These are phyloP conservation scores for Plasmodium inui DNA, from an alignment of 169 alveolate genomes.

Conservation along the genomic window DNA sequence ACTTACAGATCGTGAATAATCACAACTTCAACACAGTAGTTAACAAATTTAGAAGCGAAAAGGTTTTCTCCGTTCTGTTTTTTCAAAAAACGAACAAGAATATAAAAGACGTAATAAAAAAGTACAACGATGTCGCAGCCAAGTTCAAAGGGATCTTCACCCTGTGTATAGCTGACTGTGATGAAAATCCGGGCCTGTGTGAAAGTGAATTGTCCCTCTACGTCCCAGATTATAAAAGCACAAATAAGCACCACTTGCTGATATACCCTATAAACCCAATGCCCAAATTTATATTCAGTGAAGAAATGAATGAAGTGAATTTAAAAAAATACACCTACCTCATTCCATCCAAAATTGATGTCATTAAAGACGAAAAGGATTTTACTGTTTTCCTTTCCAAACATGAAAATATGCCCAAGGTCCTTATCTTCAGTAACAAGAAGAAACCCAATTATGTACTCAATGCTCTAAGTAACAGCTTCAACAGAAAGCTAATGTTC, in stretches of 20 bases:
- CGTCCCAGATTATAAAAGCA: constrained; percentile 73
- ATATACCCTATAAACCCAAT: constrained; percentile 83
- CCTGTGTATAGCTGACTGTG: constrained; percentile 81
- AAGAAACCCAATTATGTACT: constrained; percentile 81
- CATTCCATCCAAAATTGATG: constrained; percentile 82
- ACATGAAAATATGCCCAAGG: constrained; percentile 85
- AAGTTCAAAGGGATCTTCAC: constrained; percentile 83
- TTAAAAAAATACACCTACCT: constrained; percentile 69
- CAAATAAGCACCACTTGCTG: constrained; percentile 76
- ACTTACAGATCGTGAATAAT: constrained; percentile 83
- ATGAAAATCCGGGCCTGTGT: constrained; percentile 70
- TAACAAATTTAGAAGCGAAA: constrained; percentile 80
- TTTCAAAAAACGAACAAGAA: constrained; percentile 78
- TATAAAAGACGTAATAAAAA: constrained; percentile 78
- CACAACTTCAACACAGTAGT: constrained; percentile 80
- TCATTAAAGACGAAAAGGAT: constrained; percentile 75
- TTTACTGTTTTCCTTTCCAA: constrained; percentile 81
- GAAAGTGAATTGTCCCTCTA: constrained; percentile 74
- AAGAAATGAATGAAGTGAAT: constrained; percentile 58
- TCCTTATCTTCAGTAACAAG: constrained; percentile 80
- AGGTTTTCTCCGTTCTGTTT: constrained; percentile 80
- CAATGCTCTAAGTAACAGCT: constrained; percentile 83
- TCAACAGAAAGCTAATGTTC: constrained; percentile 77
- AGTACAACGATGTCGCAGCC: constrained; percentile 77
- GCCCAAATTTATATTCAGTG: constrained; percentile 80